Conservation (phyloP, 345 rosid species). For the Citrus inodora region DNA sequence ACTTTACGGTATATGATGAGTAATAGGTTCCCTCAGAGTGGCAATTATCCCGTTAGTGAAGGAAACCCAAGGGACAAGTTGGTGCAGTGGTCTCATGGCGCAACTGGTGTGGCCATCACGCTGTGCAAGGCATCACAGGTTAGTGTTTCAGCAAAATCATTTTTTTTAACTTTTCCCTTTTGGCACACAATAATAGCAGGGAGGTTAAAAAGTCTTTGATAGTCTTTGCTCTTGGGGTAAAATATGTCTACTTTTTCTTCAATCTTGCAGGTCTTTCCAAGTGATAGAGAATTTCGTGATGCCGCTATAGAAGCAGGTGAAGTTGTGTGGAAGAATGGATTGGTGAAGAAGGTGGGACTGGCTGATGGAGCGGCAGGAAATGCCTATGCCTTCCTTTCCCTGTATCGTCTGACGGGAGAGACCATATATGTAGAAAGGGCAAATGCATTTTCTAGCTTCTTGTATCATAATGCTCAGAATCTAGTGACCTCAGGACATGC, state of each 20-base stretch:
- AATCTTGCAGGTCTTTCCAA: slow-evolving; percentile 45
- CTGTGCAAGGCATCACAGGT: slow-evolving; percentile 87
- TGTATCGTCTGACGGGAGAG: slow-evolving; percentile 72
- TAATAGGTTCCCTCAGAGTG: slow-evolving; percentile 73
- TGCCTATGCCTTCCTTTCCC: slow-evolving; percentile 80
- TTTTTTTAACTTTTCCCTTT: too few species aligned
- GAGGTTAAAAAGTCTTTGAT: too few species aligned
- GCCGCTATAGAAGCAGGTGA: slow-evolving; percentile 96
- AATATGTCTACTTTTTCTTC: neutral
- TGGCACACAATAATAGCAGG: too few species aligned
- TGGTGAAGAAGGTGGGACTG: slow-evolving; percentile 73
- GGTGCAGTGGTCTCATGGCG: slow-evolving; percentile 93
- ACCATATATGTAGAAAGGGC: slow-evolving; percentile 69
- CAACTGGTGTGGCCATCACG: slow-evolving; percentile 70
- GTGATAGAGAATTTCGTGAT: slow-evolving; percentile 67
- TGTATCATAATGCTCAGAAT: slow-evolving; percentile 44
- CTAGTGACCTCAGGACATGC: slow-evolving; percentile 15
- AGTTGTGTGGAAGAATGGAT: slow-evolving; percentile 90
- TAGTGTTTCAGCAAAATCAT: neutral
- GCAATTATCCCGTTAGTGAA: slow-evolving; percentile 86
- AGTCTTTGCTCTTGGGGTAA: too few species aligned
- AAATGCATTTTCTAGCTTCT: slow-evolving; percentile 66
- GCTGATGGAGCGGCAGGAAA: slow-evolving; percentile 83
- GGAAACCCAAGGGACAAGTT: slow-evolving; percentile 84
- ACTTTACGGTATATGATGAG: slow-evolving; percentile 89